A percentile compares a stretch with the other conserved stretches of the same genome.
Evolutionary conservation across 495 filamentous ascomycete species (phyloP).

Genomic region (Podospora australis): DNA sequence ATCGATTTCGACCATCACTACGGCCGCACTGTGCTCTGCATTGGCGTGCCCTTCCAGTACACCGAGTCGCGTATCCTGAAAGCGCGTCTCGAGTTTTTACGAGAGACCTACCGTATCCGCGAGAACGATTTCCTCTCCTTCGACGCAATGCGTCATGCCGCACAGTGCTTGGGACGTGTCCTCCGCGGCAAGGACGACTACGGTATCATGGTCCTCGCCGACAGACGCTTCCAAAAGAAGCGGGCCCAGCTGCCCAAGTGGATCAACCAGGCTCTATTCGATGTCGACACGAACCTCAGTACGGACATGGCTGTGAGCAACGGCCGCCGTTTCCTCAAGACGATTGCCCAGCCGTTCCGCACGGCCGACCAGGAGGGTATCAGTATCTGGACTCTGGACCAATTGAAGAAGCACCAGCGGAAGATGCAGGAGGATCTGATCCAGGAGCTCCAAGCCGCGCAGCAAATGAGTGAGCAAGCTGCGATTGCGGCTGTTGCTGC

Average conservation of each 20-base stretch:
- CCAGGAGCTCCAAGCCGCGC: conserved; percentile 29
- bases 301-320: conserved; percentile 91
- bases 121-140: conserved; percentile 98
- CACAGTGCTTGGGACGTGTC: conserved; percentile 93
- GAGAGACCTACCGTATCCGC: conserved; percentile 93
- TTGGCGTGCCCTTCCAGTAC: conserved; percentile 98
- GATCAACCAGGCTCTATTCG: conserved; percentile 85
- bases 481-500: conserved; percentile 10
- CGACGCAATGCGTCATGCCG: conserved; percentile 97
- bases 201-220: conserved; percentile 96
- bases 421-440: conserved; percentile 61
- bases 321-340: conserved; percentile 81
- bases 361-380: conserved; percentile 80
- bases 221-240: conserved; percentile 86
- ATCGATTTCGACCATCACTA: conserved; percentile 99
- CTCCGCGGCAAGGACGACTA: conserved; percentile 97
- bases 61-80: conserved; percentile 96
- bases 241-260: conserved; percentile 88
- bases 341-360: conserved; percentile 86
- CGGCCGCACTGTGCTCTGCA: conserved; percentile 91
- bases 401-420: conserved; percentile 71
- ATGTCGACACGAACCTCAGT: conserved; percentile 78
- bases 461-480: conserved; percentile 9
- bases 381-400: conserved; percentile 78
- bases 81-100: conserved; percentile 88